Percentiles rank a stretch among this genome's conserved stretches.
Evolutionary conservation across 495 filamentous ascomycete genomes (phyloP).

Genomic region (Talaromyces thailandensis): DNA sequence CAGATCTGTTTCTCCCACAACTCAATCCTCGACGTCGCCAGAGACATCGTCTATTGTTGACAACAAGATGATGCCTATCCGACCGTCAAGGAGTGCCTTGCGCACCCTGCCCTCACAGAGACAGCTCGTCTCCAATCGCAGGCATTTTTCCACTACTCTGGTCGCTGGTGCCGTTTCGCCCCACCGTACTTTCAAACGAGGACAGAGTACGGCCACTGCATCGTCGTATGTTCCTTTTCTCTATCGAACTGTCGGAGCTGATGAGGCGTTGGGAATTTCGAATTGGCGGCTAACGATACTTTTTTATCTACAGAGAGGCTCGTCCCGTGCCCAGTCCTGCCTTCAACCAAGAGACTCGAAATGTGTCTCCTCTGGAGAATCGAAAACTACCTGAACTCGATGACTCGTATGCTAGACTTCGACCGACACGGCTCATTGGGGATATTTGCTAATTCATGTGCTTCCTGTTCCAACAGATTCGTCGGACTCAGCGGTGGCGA

Average conservation of each 20-base stretch:
- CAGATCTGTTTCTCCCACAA: background rate
- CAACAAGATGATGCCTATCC: constrained; percentile 39
- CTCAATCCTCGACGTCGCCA: constrained; percentile 15
- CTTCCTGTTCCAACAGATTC: constrained; percentile 47
- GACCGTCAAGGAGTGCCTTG: constrained; percentile 39
- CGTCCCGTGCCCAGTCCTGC: constrained; percentile 58
- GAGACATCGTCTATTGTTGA: constrained; percentile 24
- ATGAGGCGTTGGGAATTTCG: background rate
- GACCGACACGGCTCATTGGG: background rate
- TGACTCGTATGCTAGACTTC: constrained; percentile 44
- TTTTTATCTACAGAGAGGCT: constrained; percentile 20
- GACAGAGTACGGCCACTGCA: constrained; percentile 39
- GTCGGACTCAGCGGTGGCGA: constrained; percentile 92
- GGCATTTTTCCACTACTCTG: constrained; percentile 33
- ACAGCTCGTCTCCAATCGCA: constrained; percentile 27
- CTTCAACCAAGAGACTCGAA: constrained; percentile 59
- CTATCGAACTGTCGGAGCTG: background rate
- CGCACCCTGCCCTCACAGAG: constrained; percentile 35
- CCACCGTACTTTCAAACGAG: constrained; percentile 36
- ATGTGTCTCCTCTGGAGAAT: constrained; percentile 64
- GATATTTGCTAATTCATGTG: constrained; percentile 6
- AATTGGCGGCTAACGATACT: background rate
- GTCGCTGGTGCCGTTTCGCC: constrained; percentile 34
- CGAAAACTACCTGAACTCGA: constrained; percentile 59
- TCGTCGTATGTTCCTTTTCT: constrained; percentile 28